phyloP scores from a whole-genome alignment of 1,284 basidiomycete genomes.

The Sanghuangporus sanghuang region DNA sequence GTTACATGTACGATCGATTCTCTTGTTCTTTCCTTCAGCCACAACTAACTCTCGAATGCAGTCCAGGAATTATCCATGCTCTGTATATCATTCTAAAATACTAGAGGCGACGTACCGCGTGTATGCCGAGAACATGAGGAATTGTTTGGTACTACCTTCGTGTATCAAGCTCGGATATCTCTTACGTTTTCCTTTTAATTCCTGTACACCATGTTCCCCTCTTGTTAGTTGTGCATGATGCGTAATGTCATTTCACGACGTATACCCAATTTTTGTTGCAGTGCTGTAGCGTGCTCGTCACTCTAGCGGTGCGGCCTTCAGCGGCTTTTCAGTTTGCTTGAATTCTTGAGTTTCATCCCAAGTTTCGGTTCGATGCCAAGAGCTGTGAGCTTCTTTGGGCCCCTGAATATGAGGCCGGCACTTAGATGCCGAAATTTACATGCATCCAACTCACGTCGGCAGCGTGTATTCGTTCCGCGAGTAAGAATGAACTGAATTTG shows the following conservation, averaged over 20 bases:
- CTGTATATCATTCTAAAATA: conserved; percentile 72
- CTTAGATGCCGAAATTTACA: no score
- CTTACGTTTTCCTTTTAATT: not conserved
- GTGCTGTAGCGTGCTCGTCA: not conserved
- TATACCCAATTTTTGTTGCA: not conserved
- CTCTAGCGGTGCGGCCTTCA: not conserved
- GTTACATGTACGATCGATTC: conserved; percentile 53
- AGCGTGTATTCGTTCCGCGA: no score
- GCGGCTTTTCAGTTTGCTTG: no score
- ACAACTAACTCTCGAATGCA: conserved; percentile 24
- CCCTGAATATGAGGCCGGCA: no score
- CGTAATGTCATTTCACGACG: conserved; percentile 6
- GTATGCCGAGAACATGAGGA: not conserved
- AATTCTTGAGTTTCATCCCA: no score
- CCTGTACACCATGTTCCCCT: not conserved
- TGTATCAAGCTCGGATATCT: not conserved
- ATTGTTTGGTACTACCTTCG: not conserved
- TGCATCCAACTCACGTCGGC: no score
- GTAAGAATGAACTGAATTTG: no score
- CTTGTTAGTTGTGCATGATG: not conserved
- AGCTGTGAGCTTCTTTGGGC: no score
- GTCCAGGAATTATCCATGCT: conserved; percentile 74
- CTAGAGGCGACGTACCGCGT: conserved; percentile 22
- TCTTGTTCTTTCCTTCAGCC: not conserved
- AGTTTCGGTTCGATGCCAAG: no score